Conservation (phyloP, 2,329 filamentous ascomycete genomes). For the Bipolaris oryzae region DNA sequence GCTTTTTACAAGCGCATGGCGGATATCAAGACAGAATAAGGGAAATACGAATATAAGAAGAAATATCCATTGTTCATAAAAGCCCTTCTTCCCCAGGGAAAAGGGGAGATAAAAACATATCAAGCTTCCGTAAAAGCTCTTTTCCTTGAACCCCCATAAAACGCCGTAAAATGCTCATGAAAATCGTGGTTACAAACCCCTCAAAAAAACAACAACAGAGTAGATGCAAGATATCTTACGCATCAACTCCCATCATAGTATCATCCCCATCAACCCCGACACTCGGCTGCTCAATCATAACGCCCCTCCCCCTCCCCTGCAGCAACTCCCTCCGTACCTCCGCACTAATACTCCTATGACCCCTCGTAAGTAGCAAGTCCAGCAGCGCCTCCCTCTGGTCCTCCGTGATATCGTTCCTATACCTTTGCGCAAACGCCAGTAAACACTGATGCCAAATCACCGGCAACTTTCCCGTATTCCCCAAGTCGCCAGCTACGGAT, state of each 20-base stretch:
- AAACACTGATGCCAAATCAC: conserved; percentile 97
- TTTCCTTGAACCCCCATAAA: background rate
- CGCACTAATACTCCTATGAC: conserved; percentile 86
- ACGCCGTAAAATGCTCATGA: conserved; percentile 20
- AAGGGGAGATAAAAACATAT: background rate
- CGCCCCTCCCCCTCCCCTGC: conserved; percentile 83
- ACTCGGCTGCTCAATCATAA: conserved; percentile 66
- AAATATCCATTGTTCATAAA: background rate
- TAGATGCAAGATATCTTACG: background rate
- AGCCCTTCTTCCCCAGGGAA: background rate
- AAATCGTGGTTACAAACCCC: background rate
- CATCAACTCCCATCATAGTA: conserved; percentile 71
- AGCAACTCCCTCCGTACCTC: conserved; percentile 89
- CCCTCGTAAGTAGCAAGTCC: conserved; percentile 82
- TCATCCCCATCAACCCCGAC: conserved; percentile 77
- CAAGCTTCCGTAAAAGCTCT: background rate
- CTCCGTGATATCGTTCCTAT: conserved; percentile 94
- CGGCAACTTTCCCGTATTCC: conserved; percentile 71
- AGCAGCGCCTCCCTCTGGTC: conserved; percentile 90
- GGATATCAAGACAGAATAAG: conserved; percentile 21
- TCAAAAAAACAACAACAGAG: too few relatives aligned
- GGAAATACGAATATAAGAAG: conserved; percentile 1
- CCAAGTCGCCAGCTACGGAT: conserved; percentile 43
- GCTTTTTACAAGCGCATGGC: conserved; percentile 61
- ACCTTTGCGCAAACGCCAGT: conserved; percentile 89